Evolutionary conservation across 2,329 filamentous ascomycete species (phyloP), one percentile per base, ranked within the genome.

Genomic region (Colletotrichum sp.): DNA sequence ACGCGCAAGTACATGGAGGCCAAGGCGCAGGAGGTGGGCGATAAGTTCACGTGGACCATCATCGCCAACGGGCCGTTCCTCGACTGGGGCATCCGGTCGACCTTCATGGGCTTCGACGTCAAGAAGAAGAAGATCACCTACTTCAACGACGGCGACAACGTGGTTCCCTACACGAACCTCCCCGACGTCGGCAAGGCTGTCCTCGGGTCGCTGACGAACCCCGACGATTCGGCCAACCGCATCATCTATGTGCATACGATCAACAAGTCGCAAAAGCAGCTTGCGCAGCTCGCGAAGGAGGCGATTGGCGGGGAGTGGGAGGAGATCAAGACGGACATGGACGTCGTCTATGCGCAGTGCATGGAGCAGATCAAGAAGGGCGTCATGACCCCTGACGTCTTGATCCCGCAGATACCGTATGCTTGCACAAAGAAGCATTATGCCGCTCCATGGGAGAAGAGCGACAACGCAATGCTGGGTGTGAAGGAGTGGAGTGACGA

Each of bases 1-100:
- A 59, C 72, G 30, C 44, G 77, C 72, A 77, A 74, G 44, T 52
- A 72, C 16, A 72, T 83, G n/a, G 71, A 77, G 32, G 79, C 79
- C 22, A 78, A 77, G 44, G 82, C 86, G 6, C 55, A 77, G 52
- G 71, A 72, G 27, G 67, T 65, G 19, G 67, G 30, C 9, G 71
- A 68, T 29, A 70, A 65, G 36, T 76, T 83, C 64, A 79, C 80
- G 15, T 84, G 80, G 78, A 83, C 82, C 8, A 77, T 79, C 71
- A 74, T 84, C 63, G 64, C 75, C 67, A 82, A 77, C 62, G 82
- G 82, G 16, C 70, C 80, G 4, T 84, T 84, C 65, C 79, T 84
- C 44, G 82, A 84, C 77, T 81, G 79, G 80, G 72, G 72, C 67
- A 74, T 83, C 36, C 67, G 71, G 15, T 67, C 52, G 7, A 72